A percentile compares a stretch with the other conserved stretches of the same genome.
Evolutionary conservation across 306 rosid species (phyloP).

Genomic region (Alnus rubra): DNA sequence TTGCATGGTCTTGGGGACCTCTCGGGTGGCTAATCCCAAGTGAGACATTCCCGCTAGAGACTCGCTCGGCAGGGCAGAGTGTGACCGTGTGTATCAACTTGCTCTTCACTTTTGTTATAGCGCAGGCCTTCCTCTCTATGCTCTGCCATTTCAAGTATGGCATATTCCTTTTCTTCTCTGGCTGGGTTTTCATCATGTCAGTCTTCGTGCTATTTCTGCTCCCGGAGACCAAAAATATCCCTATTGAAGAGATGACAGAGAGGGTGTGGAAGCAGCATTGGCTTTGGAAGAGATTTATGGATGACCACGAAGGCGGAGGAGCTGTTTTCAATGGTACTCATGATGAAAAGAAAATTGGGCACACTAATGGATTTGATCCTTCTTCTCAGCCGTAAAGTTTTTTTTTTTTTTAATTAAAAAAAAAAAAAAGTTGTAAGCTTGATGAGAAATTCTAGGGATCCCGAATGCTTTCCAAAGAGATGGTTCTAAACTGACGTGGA

Average conservation of each 20-base stretch:
- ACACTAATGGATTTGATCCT: conserved; percentile 41
- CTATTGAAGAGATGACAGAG: conserved; percentile 83
- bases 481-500: too few species aligned
- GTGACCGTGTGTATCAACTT: conserved; percentile 67
- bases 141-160: conserved; percentile 73
- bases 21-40: conserved; percentile 84
- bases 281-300: conserved; percentile 74
- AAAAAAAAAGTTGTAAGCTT: too few species aligned
- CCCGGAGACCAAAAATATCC: conserved; percentile 85
- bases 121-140: conserved; percentile 85
- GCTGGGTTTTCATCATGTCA: conserved; percentile 72
- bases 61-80: conserved; percentile 84
- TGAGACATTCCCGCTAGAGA: conserved; percentile 82
- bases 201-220: conserved; percentile 53
- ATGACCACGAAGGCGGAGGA: conserved; percentile 27
- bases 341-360: conserved; percentile 15
- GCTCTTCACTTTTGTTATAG: conserved; percentile 73
- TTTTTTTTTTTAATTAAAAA: background rate
- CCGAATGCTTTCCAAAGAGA: too few species aligned
- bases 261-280: conserved; percentile 83
- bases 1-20: conserved; percentile 98
- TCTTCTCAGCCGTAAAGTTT: conserved; percentile 24
- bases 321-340: conserved; percentile 7
- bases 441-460: too few species aligned
- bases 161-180: conserved; percentile 77